phyloP scores from a whole-genome alignment of 352 stramenopile genomes.

The Phytophthora pisi region DNA sequence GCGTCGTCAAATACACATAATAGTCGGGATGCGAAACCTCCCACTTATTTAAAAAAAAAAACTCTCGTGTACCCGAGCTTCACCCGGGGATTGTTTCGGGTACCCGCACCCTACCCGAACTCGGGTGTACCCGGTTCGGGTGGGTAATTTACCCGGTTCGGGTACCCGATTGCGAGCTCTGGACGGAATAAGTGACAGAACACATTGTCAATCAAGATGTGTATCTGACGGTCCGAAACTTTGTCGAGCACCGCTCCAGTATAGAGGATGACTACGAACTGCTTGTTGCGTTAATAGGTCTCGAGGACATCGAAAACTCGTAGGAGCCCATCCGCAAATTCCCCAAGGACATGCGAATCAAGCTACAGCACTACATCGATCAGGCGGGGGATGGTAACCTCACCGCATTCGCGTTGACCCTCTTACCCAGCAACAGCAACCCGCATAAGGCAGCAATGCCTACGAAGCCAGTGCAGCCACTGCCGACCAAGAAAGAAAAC shows the following conservation, averaged over 20 bases:
- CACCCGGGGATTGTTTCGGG: too few species aligned
- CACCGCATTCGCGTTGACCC: not conserved
- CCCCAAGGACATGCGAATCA: not conserved
- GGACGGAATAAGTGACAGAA: not conserved
- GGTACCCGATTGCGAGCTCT: too few species aligned
- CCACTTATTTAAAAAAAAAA: too few species aligned
- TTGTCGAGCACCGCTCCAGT: not conserved
- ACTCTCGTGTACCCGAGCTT: too few species aligned
- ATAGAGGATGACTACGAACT: not conserved
- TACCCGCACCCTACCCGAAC: too few species aligned
- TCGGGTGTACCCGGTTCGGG: too few species aligned
- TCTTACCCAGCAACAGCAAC: not conserved
- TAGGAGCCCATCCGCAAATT: not conserved
- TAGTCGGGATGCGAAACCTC: too few species aligned
- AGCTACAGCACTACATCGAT: not conserved
- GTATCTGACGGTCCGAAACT: not conserved
- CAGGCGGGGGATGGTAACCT: not conserved
- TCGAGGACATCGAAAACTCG: constrained; percentile 10
- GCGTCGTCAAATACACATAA: too few species aligned
- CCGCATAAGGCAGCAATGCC: not conserved
- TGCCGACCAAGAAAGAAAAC: not conserved
- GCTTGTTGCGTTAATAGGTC: constrained; percentile 1
- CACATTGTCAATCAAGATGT: constrained; percentile 14
- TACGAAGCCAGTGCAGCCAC: not conserved
- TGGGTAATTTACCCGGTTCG: too few species aligned